Evolutionary conservation across 495 filamentous ascomycete species (phyloP).

Genomic region (Cryomyces minteri): DNA sequence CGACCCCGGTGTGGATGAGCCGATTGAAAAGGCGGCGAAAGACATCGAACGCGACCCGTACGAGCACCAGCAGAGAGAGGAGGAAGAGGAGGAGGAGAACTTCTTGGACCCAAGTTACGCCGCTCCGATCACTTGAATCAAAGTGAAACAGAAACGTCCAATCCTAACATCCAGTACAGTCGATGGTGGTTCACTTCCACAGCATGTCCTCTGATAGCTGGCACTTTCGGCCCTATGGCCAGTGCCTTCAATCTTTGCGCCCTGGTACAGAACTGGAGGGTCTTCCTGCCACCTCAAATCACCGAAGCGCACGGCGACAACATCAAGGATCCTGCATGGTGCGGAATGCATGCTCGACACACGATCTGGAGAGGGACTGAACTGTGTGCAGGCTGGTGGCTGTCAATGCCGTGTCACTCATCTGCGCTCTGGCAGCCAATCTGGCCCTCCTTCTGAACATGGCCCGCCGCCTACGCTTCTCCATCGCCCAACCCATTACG

Average conservation of each 20-base stretch:
- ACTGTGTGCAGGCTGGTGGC: constrained; percentile 34
- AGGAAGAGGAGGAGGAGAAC: constrained; percentile 21
- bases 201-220: constrained; percentile 63
- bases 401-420: constrained; percentile 58
- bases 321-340: constrained; percentile 45
- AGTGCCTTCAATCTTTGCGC: constrained; percentile 68
- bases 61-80: constrained; percentile 10
- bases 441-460: constrained; percentile 53
- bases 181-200: constrained; percentile 82
- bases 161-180: constrained; percentile 12
- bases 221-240: constrained; percentile 71
- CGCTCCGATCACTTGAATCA: background rate
- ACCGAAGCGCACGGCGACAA: constrained; percentile 28
- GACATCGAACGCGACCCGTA: constrained; percentile 23
- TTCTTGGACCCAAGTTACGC: constrained; percentile 37
- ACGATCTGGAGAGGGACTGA: background rate
- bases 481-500: constrained; percentile 43
- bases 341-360: constrained; percentile 2
- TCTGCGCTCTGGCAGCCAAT: constrained; percentile 53
- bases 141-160: background rate
- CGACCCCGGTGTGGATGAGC: constrained; percentile 35
- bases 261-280: constrained; percentile 54
- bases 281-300: constrained; percentile 33
- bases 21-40: constrained; percentile 29
- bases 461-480: constrained; percentile 41